phyloP scores from a whole-genome alignment of 306 rosid species.

The Citrullus amarus region DNA sequence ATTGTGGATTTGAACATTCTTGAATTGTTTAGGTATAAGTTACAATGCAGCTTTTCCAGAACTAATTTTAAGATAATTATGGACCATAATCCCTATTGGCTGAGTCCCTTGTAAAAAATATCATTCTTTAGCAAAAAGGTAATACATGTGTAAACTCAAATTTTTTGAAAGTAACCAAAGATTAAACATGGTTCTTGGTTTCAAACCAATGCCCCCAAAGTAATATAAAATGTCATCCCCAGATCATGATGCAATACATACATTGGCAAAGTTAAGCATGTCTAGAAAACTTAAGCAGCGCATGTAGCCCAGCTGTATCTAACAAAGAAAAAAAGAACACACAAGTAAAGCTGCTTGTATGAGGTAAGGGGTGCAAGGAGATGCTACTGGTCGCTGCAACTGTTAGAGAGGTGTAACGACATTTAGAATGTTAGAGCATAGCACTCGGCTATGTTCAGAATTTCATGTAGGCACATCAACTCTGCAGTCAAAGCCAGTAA shows the following conservation, averaged over 20 bases:
- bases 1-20: background rate
- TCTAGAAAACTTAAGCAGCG: background rate
- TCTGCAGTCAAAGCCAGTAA: background rate
- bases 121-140: background rate
- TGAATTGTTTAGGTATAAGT: background rate
- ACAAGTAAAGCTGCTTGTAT: background rate
- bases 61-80: background rate
- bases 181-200: background rate
- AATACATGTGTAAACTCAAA: background rate
- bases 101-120: background rate
- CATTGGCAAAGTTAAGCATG: background rate
- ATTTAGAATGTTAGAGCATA: background rate
- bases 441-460: background rate
- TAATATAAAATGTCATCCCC: background rate
- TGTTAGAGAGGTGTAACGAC: background rate
- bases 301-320: background rate
- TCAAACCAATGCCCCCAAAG: background rate
- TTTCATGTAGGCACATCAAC: background rate
- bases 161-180: background rate
- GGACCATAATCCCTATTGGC: background rate
- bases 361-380: background rate
- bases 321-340: background rate
- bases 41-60: background rate
- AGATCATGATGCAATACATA: background rate
- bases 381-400: background rate